Conservation (phyloP, 1,139 yeast species). For the Meyerozyma guilliermondii region DNA sequence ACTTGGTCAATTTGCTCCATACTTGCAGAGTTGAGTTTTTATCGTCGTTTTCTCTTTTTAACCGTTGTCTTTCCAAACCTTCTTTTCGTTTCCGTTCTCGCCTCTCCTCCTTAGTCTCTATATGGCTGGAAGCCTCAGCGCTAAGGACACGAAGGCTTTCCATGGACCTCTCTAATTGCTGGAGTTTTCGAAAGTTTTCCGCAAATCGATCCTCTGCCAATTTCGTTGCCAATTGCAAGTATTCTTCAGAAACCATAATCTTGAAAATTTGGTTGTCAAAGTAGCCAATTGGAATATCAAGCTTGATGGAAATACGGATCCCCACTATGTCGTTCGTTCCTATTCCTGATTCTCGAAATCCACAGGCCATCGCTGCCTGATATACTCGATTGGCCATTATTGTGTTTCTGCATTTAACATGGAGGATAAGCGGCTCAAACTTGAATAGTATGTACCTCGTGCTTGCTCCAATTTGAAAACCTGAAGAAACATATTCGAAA, state of each 20-base stretch:
- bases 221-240: slow-evolving; percentile 43
- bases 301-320: slow-evolving; percentile 61
- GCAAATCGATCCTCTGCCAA: slow-evolving; percentile 54
- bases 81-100: slow-evolving; percentile 54
- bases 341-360: slow-evolving; percentile 83
- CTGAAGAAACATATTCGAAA: slow-evolving; percentile 16
- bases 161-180: slow-evolving; percentile 42
- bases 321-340: slow-evolving; percentile 79
- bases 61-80: slow-evolving; percentile 47
- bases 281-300: slow-evolving; percentile 72
- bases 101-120: slow-evolving; percentile 48
- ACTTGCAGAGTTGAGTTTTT: slow-evolving; percentile 6
- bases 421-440: slow-evolving; percentile 80
- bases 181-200: slow-evolving; percentile 57
- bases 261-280: slow-evolving; percentile 23
- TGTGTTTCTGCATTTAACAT: slow-evolving; percentile 68
- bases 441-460: slow-evolving; percentile 64
- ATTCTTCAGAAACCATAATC: slow-evolving; percentile 44
- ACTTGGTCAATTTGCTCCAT: slow-evolving; percentile 5
- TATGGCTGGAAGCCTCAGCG: background rate
- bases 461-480: slow-evolving; percentile 6
- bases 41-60: slow-evolving; percentile 16
- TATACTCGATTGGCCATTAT: slow-evolving; percentile 57
- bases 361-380: slow-evolving; percentile 74
- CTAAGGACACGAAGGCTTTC: slow-evolving; percentile 17